Evolutionary conservation across 2,329 filamentous ascomycete genomes (phyloP), one percentile per base, ranked within the genome.

Genomic region (Ophidiomyces ophidiicola): DNA sequence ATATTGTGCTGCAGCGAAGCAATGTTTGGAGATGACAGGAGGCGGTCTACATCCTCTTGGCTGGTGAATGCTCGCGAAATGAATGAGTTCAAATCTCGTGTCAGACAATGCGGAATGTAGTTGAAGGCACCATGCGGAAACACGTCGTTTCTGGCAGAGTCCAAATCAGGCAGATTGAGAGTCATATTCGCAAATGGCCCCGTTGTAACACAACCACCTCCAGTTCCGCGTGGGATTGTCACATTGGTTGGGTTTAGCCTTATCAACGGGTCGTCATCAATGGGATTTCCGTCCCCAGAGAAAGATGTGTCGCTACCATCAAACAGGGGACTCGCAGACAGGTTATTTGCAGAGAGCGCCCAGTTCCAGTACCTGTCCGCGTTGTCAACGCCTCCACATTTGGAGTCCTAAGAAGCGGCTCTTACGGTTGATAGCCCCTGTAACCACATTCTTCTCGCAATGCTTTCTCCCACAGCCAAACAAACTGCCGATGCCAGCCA

Each of bases 391-490:
- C 41, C 56, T 58, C 33, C 57, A 57, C 20, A 60, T 53, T 39
- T 14, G 24, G n/a, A 26, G 24, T 26, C 7, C 24, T 26, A 33
- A 11, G 11, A 19, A 21, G 10, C 30, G 25, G 14, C 12, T 25
- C 32, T 32, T 34, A 40, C 37, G 62, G 61, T 30, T 59, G 57
- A 2, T 51, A 51, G 2, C 60, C 61, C 4, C 44, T 50, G 46
- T 64, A 66, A n/a, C 56, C 55, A 33, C 63, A 66, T 44, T 64
- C 56, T 2, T 61, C 48, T 25, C 53, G 52, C 4, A 66, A 51
- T 6, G 55, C 55, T 41, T 54, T 49, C 42, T 66, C 63, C 40
- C 59, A 63, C 8, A 55, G 47, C 20, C 44, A 51, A 32, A 57
- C 44, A 43, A 57, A 60, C 36, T 59, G 58, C 19, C 62, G 55